Evolutionary conservation across 2,329 filamentous ascomycete species (phyloP).

Genomic region (Hypomyces perniciosus): DNA sequence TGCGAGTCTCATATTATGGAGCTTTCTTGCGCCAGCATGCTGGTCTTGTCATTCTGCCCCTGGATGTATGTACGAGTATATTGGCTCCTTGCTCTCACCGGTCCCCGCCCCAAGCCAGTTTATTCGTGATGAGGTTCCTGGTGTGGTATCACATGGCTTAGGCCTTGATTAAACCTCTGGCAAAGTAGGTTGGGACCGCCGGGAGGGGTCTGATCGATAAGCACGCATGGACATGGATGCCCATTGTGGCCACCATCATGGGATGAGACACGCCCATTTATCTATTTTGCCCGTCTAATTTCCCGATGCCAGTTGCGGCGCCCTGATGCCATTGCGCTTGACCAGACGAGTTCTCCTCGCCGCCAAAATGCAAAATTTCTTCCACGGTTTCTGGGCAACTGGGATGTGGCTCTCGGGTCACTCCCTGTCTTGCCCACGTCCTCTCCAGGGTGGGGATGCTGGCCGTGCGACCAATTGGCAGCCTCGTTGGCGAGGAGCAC

Average conservation of each 20-base stretch:
- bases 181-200: not conserved
- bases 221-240: too few species aligned
- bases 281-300: too few species aligned
- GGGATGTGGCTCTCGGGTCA: not conserved
- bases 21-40: not conserved
- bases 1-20: slow-evolving; percentile 4
- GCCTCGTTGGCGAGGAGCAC: not conserved
- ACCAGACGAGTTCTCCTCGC: not conserved
- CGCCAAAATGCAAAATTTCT: not conserved
- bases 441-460: not conserved
- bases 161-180: not conserved
- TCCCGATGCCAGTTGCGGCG: too few species aligned
- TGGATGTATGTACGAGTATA: slow-evolving; percentile 14
- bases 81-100: slow-evolving; percentile 17
- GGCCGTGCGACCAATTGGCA: slow-evolving; percentile 6
- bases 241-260: too few species aligned
- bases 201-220: not conserved
- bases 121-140: slow-evolving; percentile 2
- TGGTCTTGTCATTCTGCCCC: not conserved
- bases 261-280: too few species aligned
- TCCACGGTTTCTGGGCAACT: not conserved
- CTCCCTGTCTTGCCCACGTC: not conserved
- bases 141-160: slow-evolving; percentile 12
- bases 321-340: too few species aligned
- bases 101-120: slow-evolving; percentile 16